These are phyloP conservation scores for Naegleria gruberi DNA, from an alignment of 208 protist genomes.

Conservation along the genomic window DNA sequence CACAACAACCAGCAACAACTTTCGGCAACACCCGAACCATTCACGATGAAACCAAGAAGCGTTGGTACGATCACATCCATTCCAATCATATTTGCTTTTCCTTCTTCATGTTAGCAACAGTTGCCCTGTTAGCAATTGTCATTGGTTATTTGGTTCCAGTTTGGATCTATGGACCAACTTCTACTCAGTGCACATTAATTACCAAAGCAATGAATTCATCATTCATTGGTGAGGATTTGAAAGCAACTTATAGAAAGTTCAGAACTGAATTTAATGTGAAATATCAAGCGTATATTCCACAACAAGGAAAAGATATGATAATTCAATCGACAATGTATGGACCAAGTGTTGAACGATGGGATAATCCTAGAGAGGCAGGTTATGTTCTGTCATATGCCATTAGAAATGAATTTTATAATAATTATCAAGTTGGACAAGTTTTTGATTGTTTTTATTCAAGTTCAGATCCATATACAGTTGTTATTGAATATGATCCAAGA, in stretches of 20 bases:
- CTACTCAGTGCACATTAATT: background rate
- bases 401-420: background rate
- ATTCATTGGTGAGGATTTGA: background rate
- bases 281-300: background rate
- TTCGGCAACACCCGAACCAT: background rate
- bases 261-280: background rate
- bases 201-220: background rate
- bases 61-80: background rate
- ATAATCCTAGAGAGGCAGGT: background rate
- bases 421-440: background rate
- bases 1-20: too few relatives aligned
- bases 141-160: background rate
- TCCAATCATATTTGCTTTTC: background rate
- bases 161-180: background rate
- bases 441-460: background rate
- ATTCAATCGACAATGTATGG: background rate
- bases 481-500: background rate
- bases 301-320: background rate
- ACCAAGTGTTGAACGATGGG: background rate
- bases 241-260: background rate
- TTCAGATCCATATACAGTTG: background rate
- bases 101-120: background rate
- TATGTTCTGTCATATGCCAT: background rate
- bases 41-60: background rate
- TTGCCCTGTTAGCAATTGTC: background rate